phyloP scores from a whole-genome alignment of 139 green algal species.

The Deuterostichococcus epilithicus region DNA sequence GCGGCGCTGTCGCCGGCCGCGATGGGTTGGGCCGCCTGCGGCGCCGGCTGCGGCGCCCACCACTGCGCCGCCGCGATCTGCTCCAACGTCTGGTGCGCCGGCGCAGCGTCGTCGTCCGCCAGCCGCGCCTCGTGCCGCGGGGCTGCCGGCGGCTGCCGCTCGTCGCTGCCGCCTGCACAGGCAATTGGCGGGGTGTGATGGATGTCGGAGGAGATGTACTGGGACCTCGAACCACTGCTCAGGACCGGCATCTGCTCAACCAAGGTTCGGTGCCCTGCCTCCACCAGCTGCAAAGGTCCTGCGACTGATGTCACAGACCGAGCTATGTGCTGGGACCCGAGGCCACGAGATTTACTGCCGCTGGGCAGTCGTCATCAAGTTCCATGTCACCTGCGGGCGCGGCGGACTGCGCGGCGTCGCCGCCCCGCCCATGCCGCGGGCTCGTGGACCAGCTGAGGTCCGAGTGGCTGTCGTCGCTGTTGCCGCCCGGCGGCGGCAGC shows the following conservation, averaged over 20 bases:
- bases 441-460: not conserved
- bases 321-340: too few species aligned
- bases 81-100: not conserved
- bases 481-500: too few species aligned
- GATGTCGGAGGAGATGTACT: not conserved
- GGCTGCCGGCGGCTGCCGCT: constrained; percentile 1
- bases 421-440: too few species aligned
- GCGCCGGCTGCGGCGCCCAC: not conserved
- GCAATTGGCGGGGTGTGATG: not conserved
- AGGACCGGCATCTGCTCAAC: not conserved
- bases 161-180: not conserved
- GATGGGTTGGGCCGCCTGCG: not conserved
- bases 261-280: not conserved
- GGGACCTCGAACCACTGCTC: not conserved
- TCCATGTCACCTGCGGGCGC: too few species aligned
- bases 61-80: not conserved
- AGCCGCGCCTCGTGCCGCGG: not conserved
- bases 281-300: too few species aligned
- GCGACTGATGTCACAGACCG: too few species aligned
- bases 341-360: too few species aligned
- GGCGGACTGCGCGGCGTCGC: too few species aligned
- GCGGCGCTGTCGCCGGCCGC: not conserved
- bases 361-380: too few species aligned
- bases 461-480: not conserved
- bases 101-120: not conserved